Conservation (phyloP, 306 rosid species). For the Pyrus pyrifolia region DNA sequence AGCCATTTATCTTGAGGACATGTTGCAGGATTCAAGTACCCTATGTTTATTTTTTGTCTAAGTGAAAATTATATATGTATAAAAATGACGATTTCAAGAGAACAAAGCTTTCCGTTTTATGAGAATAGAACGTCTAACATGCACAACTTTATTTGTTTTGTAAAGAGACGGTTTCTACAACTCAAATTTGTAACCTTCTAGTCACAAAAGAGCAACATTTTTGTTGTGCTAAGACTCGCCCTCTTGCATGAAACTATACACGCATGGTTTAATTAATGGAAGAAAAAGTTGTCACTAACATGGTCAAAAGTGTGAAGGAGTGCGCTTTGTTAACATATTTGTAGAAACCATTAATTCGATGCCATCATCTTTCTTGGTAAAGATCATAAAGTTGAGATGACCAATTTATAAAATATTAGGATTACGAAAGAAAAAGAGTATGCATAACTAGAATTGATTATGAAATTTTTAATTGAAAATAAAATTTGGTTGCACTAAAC, state of each 20-base stretch:
- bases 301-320: constrained; percentile 21
- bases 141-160: too few species aligned
- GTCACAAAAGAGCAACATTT: too few species aligned
- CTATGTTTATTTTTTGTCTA: not conserved
- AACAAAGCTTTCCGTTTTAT: too few species aligned
- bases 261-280: not conserved
- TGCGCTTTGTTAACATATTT: constrained; percentile 17
- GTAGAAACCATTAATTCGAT: constrained; percentile 23
- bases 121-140: too few species aligned
- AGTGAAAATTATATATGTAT: not conserved
- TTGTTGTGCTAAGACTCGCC: too few species aligned
- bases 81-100: too few species aligned
- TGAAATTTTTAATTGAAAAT: not conserved
- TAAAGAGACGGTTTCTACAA: too few species aligned
- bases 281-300: constrained; percentile 22
- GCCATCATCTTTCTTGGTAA: constrained; percentile 17
- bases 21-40: not conserved
- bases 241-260: not conserved
- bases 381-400: constrained; percentile 2
- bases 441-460: not conserved
- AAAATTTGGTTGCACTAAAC: too few species aligned
- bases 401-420: not conserved
- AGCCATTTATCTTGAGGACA: not conserved
- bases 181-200: too few species aligned
- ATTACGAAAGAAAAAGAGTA: not conserved